Percentiles rank a stretch among this genome's conserved stretches.
Conservation (phyloP, 2,329 filamentous ascomycete genomes). For the Venturiaceae sp. region DNA sequence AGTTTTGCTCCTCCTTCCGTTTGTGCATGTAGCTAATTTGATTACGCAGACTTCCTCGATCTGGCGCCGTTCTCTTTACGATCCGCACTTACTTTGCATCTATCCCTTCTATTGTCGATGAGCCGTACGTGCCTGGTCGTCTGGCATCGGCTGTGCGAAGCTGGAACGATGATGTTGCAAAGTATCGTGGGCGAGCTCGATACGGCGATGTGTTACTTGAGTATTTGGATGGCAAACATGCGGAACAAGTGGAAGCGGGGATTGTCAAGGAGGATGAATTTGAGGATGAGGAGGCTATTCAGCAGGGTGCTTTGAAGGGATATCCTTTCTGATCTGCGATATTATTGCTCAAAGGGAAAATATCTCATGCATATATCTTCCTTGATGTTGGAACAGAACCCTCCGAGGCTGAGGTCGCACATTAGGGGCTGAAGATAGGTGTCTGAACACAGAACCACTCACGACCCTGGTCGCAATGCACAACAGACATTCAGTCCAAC, state of each 20-base stretch:
- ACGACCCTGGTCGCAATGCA: no score
- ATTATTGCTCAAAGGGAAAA: no score
- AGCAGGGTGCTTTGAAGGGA: not conserved
- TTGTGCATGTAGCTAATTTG: no score
- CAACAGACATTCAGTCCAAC: no score
- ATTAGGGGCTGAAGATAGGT: no score
- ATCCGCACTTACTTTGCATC: constrained; percentile 74
- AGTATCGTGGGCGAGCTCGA: constrained; percentile 69
- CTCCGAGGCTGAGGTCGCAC: no score
- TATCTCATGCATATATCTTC: no score
- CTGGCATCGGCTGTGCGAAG: constrained; percentile 70
- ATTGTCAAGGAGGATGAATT: constrained; percentile 53
- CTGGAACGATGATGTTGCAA: constrained; percentile 68
- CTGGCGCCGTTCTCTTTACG: constrained; percentile 53
- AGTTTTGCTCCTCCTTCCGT: constrained; percentile 9
- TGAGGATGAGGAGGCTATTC: constrained; percentile 32
- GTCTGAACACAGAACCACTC: no score
- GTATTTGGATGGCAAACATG: constrained; percentile 65
- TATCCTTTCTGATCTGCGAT: not conserved
- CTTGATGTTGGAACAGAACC: no score
- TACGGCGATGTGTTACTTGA: constrained; percentile 66
- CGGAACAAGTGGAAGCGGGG: constrained; percentile 60
- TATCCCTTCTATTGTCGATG: constrained; percentile 55
- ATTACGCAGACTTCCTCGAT: not conserved
- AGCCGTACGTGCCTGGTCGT: constrained; percentile 68